Evolutionary conservation across 768 basidiomycete genomes (phyloP), one percentile per base, ranked within the genome.

Genomic region (Trametes villosa): DNA sequence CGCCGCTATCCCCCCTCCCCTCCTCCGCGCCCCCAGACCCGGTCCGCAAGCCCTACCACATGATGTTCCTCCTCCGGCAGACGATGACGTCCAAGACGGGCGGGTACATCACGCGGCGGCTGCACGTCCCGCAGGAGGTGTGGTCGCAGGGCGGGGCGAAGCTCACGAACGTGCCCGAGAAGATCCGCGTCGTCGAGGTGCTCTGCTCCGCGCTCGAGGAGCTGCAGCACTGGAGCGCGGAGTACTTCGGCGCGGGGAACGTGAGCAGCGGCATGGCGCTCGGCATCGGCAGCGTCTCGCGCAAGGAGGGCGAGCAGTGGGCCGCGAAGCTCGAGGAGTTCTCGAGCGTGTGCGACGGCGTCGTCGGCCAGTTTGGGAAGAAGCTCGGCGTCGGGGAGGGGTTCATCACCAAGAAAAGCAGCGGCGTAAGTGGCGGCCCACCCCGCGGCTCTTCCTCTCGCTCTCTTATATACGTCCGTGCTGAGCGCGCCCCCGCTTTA

Each of bases 131-230:
- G 15, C 85, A 86, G 56, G 91, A 92, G 69, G 89, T 95, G 24
- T 96, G 94, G 94, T 90, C 91, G 44, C 91, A 93, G 71, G 89
- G 90, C 29, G 93, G 94, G 41, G 91, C 89, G 30, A 95, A 94
- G 72, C 81, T 97, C 49, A 77, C 79, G 34, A 94, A 91, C 69
- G 70, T 94, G 33, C 82, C 86, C 50, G 92, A 95, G 67, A 96
- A 97, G 75, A 86, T 94, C 42, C 86, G 91, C 38, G 90, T 92
- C 54, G 86, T 96, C 40, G 87, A 88, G 58, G 85, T 93, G 51
- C 77, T 96, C 24, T 86, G 85, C 64, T 83, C 85, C 29, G 92
- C 91, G 29, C 78, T 96, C 65, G 90, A 94, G 63, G 89, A 94
- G 53, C 79, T 96, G 50, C 86, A 90, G 61, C 78, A 75, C 60